Base-by-base conservation (phyloP, 2,329 filamentous ascomycete genomes). In the Elsinoe australis region DNA sequence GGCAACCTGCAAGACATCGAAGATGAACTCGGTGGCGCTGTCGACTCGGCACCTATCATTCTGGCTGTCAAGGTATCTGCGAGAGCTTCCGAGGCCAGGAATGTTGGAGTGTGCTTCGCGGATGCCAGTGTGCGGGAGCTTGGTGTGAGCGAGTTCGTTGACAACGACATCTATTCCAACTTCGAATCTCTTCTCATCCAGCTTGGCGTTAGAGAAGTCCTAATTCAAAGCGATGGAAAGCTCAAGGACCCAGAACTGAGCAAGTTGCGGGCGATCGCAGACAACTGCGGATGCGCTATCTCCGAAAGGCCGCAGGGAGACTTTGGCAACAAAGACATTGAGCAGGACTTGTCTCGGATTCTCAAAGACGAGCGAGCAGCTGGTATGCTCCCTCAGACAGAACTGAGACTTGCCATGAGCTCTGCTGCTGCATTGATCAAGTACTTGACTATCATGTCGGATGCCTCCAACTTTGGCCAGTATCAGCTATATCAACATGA, bases 401-500 rank as follows among this genome's bases (percentile, higher is more conserved):
- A 98, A 51, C 71, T 95, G 47, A 96, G 95, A 68, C 73, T 96
- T 36, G 92, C 92, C 2, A 96, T 98, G 89, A 88, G 89, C 10
- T 87, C 92, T 22, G 89, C 92, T 0, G 84, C 92, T 4, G 87
- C 90, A 5, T 70, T 98, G 57, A 95, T 98, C 71, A 94, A 90
- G 64, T 98, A 98, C 58, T 77, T 98, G 2, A 84, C 85, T 28
- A 82, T 94, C 28, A 78, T 98, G 67, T 86, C 92, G 22, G 92
- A 98, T 62, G 72, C 86, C 1, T 87, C 86, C 49, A 98, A 98
- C 66, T 96, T 95, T 64, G 92, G 94, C 2, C 90, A 98, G 62
- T 98, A 94, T 61, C 87, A 90, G 64, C 77, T 98, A 12, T 98
- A 96, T 61, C 92, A 98, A 66, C 92, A 98, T 65, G 92, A 98